phyloP scores from a whole-genome alignment of 345 rosid species.

The Brassica carinata region DNA sequence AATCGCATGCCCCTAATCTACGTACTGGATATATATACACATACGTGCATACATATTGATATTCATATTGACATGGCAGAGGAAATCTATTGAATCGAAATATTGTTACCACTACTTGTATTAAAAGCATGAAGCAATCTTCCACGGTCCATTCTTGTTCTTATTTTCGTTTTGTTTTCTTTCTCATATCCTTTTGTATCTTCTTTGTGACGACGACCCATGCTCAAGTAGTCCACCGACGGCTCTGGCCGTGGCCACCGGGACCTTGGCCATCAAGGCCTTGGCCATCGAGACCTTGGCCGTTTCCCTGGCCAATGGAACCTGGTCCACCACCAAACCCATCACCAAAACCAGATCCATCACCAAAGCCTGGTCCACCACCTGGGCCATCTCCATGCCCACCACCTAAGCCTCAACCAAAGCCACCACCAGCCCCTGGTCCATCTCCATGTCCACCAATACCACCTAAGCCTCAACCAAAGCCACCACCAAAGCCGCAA shows the following conservation, averaged over 20 bases:
- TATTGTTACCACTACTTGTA: constrained; percentile 15
- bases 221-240: constrained; percentile 32
- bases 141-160: constrained; percentile 15
- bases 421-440: constrained; percentile 25
- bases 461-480: constrained; percentile 30
- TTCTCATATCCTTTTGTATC: constrained; percentile 21
- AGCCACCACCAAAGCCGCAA: constrained; percentile 11
- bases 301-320: constrained; percentile 25
- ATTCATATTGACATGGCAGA: constrained; percentile 18
- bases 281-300: constrained; percentile 21
- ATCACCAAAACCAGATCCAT: constrained; percentile 2
- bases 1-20: constrained; percentile 35
- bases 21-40: constrained; percentile 32
- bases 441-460: constrained; percentile 9
- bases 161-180: constrained; percentile 20
- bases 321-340: constrained; percentile 24
- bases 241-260: constrained; percentile 39
- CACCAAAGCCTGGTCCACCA: background rate
- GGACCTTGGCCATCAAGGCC: constrained; percentile 8
- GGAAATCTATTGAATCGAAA: constrained; percentile 13
- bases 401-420: constrained; percentile 33
- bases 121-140: constrained; percentile 37
- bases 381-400: constrained; percentile 17
- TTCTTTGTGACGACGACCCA: constrained; percentile 19
- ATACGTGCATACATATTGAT: background rate